phyloP scores from a whole-genome alignment of 192 early-diverging fungal genomes.

The Backusella liffmaniae region DNA sequence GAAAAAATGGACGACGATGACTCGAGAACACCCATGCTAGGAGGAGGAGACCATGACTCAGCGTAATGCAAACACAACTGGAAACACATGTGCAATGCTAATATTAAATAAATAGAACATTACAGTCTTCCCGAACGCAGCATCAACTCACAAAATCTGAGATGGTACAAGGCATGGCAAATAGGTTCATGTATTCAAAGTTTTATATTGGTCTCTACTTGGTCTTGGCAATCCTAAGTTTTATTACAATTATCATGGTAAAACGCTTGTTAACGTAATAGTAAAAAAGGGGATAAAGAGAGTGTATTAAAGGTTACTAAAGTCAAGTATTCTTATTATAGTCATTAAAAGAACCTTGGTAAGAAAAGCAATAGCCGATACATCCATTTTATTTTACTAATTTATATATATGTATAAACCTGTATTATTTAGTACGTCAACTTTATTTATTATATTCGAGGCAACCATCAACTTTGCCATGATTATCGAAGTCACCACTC shows the following conservation, averaged over 20 bases:
- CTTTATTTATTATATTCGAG: conserved; percentile 70
- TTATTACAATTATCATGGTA: conserved; percentile 54
- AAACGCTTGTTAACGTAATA: neutral
- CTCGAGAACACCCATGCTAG: neutral
- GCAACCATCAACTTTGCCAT: conserved; percentile 72
- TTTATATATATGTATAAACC: too few species aligned
- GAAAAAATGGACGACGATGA: neutral
- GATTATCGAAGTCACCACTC: conserved; percentile 68
- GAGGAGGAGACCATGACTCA: neutral
- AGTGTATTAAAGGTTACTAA: neutral
- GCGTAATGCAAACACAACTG: neutral
- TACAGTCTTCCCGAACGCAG: conserved; percentile 38
- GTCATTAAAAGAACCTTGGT: conserved; percentile 47
- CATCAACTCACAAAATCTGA: conserved; percentile 50
- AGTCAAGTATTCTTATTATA: neutral
- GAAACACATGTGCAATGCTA: too few species aligned
- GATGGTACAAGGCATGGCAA: conserved; percentile 55
- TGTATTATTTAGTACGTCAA: too few species aligned
- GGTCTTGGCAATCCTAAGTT: conserved; percentile 46
- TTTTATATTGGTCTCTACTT: conserved; percentile 58
- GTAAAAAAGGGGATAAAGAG: neutral
- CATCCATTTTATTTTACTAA: too few species aligned
- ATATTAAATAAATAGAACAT: neutral
- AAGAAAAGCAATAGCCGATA: neutral
- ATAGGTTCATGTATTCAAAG: conserved; percentile 57